A percentile compares a stretch with the other conserved stretches of the same genome.
These are phyloP conservation scores for Coniosporium tulheliwenetii DNA, from an alignment of 2,329 filamentous ascomycete genomes.

Conservation along the genomic window DNA sequence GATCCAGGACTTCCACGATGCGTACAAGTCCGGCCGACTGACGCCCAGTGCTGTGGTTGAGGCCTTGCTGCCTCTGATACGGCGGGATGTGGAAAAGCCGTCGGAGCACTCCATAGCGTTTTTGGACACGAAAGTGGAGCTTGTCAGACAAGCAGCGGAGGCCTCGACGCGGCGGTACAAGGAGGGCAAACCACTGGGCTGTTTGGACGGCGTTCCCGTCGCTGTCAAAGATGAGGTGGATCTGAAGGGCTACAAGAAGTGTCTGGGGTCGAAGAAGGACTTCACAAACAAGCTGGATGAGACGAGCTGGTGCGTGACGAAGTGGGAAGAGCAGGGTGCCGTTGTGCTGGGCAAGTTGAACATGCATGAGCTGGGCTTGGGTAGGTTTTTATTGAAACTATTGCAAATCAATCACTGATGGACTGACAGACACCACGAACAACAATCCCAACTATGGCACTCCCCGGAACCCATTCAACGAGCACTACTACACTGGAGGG, in stretches of 20 bases:
- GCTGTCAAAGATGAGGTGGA: conserved; percentile 72
- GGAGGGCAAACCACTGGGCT: conserved; percentile 45
- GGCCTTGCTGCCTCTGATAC: conserved; percentile 55
- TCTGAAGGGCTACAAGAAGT: conserved; percentile 53
- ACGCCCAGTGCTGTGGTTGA: conserved; percentile 61
- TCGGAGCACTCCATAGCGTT: conserved; percentile 58
- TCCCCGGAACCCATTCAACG: conserved; percentile 63
- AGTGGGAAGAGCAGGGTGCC: conserved; percentile 59
- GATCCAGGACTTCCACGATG: conserved; percentile 58
- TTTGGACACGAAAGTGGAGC: conserved; percentile 47
- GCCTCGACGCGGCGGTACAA: conserved; percentile 61
- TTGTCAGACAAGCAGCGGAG: conserved; percentile 50
- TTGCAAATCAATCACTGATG: conserved; percentile 4
- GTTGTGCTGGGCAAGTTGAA: conserved; percentile 60
- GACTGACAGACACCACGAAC: conserved; percentile 50
- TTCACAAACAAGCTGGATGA: conserved; percentile 32
- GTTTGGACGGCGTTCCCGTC: conserved; percentile 70
- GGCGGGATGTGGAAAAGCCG: conserved; percentile 36
- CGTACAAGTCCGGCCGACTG: conserved; percentile 52
- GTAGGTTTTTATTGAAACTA: conserved; percentile 17
- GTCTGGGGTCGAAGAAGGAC: conserved; percentile 47
- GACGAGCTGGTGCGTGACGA: conserved; percentile 55
- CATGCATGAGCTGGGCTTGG: conserved; percentile 66
- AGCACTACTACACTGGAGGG: conserved; percentile 62
- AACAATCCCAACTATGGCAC: conserved; percentile 65